Percentiles rank a stretch among this genome's conserved stretches.
Conservation (phyloP, 2,329 filamentous ascomycete genomes). For the Pestalotiopsis sp. region DNA sequence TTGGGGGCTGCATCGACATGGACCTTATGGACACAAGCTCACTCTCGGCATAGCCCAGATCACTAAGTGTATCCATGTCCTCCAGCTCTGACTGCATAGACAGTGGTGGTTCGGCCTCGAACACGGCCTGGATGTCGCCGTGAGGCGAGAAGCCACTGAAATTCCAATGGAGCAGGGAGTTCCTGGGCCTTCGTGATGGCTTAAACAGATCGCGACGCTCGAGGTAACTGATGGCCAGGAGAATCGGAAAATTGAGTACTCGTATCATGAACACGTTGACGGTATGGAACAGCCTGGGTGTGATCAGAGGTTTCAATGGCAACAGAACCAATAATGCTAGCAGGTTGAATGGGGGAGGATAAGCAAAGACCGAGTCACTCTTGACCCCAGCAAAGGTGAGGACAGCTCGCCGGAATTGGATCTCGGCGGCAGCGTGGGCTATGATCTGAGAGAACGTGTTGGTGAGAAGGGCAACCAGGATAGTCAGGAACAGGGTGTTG, state of each 20-base stretch:
- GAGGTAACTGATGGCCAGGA: conserved; percentile 62
- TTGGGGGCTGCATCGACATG: background rate
- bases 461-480: conserved; percentile 73
- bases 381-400: conserved; percentile 77
- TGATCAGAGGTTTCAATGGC: conserved; percentile 65
- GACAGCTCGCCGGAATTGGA: conserved; percentile 72
- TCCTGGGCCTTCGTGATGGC: background rate
- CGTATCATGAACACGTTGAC: conserved; percentile 70
- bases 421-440: conserved; percentile 69
- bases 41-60: conserved; percentile 24
- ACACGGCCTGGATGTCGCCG: conserved; percentile 62
- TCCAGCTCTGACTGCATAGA: conserved; percentile 36
- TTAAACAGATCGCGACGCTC: conserved; percentile 56
- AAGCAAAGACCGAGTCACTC: conserved; percentile 70
- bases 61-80: conserved; percentile 34
- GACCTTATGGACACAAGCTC: conserved; percentile 11
- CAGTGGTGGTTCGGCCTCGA: conserved; percentile 59
- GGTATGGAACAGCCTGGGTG: conserved; percentile 69
- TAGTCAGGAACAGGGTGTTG: conserved; percentile 75
- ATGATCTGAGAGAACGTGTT: conserved; percentile 74
- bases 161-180: conserved; percentile 35
- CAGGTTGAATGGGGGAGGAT: conserved; percentile 72
- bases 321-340: conserved; percentile 64
- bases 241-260: conserved; percentile 63
- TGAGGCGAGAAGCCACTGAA: conserved; percentile 58